phyloP scores from a whole-genome alignment of 1,284 basidiomycete species.

The Rhodotorula glutinis region DNA sequence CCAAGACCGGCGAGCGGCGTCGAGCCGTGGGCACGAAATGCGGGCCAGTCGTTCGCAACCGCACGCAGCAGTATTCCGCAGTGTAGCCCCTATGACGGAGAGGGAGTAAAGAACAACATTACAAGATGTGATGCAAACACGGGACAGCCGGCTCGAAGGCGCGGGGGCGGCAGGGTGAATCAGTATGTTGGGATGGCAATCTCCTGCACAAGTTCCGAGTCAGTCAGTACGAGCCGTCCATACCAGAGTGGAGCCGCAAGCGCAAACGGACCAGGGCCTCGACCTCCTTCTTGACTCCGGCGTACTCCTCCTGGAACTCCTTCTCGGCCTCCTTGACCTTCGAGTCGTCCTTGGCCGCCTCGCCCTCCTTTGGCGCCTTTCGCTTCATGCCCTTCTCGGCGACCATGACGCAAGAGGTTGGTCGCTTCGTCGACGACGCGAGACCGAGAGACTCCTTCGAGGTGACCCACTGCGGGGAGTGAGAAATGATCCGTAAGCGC shows the following conservation, averaged over 20 bases:
- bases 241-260: too few species aligned
- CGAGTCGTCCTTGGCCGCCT: constrained; percentile 50
- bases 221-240: background rate
- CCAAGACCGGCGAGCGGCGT: too few species aligned
- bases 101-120: background rate
- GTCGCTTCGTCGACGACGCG: constrained; percentile 94
- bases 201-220: background rate
- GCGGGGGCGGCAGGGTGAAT: too few species aligned
- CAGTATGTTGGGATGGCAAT: constrained; percentile 19
- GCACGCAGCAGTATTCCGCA: too few species aligned
- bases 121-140: background rate
- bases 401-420: constrained; percentile 96
- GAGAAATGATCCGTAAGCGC: background rate
- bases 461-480: constrained; percentile 52
- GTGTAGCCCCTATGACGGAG: too few species aligned
- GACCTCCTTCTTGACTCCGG: constrained; percentile 28
- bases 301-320: constrained; percentile 20
- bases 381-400: constrained; percentile 57
- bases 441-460: constrained; percentile 93
- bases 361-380: constrained; percentile 56
- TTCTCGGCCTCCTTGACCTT: constrained; percentile 56
- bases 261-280: constrained; percentile 29
- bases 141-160: background rate
- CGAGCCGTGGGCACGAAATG: too few species aligned
- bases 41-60: too few species aligned